Percentiles rank a stretch among this genome's conserved stretches.
These are phyloP conservation scores for Sporothrix humicola DNA, from an alignment of 2,329 filamentous ascomycete species.

Conservation along the genomic window DNA sequence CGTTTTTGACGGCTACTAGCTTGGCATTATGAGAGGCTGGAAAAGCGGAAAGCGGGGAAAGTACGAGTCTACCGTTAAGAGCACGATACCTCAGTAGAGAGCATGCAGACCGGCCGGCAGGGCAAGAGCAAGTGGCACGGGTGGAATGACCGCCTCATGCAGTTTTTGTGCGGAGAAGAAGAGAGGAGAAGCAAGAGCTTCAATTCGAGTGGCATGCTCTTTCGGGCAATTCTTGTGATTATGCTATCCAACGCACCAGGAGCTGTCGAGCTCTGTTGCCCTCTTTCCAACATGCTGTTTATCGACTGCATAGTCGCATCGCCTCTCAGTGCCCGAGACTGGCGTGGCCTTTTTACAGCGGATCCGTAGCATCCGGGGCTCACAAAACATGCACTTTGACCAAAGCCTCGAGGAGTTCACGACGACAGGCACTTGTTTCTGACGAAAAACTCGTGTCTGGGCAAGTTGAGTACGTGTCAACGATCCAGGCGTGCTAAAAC, in stretches of 20 bases:
- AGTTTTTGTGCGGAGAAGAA: neutral
- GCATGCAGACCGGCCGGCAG: neutral
- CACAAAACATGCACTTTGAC: neutral
- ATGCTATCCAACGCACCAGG: neutral
- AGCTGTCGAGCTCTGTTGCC: neutral
- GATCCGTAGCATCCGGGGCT: slow-evolving; percentile 1
- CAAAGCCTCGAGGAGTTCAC: neutral
- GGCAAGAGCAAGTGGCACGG: neutral
- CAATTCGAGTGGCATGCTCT: slow-evolving; percentile 22
- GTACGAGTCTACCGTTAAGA: neutral
- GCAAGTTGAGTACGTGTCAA: neutral
- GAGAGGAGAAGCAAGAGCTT: too few relatives aligned
- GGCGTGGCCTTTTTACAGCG: neutral
- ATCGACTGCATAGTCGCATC: neutral
- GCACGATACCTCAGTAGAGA: neutral
- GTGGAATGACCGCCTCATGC: neutral
- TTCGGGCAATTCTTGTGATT: neutral
- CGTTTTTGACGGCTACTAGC: neutral
- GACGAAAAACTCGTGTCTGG: neutral
- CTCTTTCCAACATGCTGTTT: neutral
- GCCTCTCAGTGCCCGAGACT: slow-evolving; percentile 7
- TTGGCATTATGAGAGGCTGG: slow-evolving; percentile 17
- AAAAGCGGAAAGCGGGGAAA: slow-evolving; percentile 17
- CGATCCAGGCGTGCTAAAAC: neutral
- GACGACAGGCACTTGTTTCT: neutral